Evolutionary conservation across 441 rosid genomes (phyloP), one percentile per base, ranked within the genome.

Genomic region (Erodium trifolium): DNA sequence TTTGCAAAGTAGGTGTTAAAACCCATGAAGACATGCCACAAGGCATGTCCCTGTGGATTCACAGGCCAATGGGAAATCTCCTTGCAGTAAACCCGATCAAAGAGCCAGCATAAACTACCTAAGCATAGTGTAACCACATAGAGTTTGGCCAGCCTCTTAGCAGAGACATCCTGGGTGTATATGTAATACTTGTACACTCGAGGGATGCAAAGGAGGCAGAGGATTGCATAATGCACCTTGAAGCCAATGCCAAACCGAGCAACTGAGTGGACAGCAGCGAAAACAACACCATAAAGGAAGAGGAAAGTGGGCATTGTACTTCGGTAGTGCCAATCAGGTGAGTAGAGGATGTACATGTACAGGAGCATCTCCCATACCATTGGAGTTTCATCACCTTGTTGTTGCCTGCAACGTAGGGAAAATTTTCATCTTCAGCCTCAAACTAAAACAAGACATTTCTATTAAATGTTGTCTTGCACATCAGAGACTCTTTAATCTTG

Each of bases 271-370:
- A 60, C 66, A 39, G 71, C 53, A 17, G 77, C 73, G 34, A 75
- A 75, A 18, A 67, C 11, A 51, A 49, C 57, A 41, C 77, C 77
- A 2, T 75, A 75, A 70, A 59, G 29, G 31, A 59, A 59, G 63
- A 59, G 63, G 29, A 59, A 59, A 10, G 63, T 59, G 63, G 63
- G 77, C 77, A 75, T 75, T 2, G 73, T 75, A 43, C 70, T 70
- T 23, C 65, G 65, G 51, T 75, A 75, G 73, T 75, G 77, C 77
- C 77, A 75, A 66, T 75, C 77, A 4, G 77, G 77, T 14, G 77
- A 75, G 59, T 70, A 62, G 45, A 75, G 73, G 71, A 75, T 75
- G 67, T 70, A 75, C 53, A 75, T 47, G 65, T 75, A 75, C 31
- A 75, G 73, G 5, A 75, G 73, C 70, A 75, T 67, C 63, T 66